Evolutionary conservation across 2,329 filamentous ascomycete genomes (phyloP).

Genomic region (Emergomyces pasteurianus): DNA sequence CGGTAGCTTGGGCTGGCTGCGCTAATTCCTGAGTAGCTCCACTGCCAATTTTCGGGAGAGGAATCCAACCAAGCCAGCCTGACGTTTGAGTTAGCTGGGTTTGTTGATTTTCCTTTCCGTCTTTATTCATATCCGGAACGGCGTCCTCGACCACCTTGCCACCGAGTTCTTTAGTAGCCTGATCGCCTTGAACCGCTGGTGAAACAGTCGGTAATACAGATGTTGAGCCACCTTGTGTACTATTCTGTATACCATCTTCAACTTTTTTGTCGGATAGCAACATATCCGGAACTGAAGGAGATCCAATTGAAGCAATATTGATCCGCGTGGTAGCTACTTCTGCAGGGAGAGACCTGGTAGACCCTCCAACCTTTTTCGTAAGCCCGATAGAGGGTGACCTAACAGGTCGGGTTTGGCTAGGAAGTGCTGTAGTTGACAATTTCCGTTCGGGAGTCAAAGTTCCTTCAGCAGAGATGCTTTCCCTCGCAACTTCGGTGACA

Average conservation of each 20-base stretch:
- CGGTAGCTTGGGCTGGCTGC: not conserved
- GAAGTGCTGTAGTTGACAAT: slow-evolving; percentile 16
- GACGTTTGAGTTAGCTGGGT: slow-evolving; percentile 4
- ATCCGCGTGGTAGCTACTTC: slow-evolving; percentile 34
- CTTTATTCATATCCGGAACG: not conserved
- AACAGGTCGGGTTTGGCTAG: slow-evolving; percentile 24
- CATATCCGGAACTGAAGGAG: slow-evolving; percentile 20
- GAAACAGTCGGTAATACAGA: not conserved
- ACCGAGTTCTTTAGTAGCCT: not conserved
- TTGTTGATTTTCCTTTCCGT: slow-evolving; percentile 14
- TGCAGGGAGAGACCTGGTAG: slow-evolving; percentile 34
- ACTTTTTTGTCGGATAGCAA: slow-evolving; percentile 7
- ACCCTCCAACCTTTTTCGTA: slow-evolving; percentile 28
- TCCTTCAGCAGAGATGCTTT: slow-evolving; percentile 36
- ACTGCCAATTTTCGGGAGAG: slow-evolving; percentile 5
- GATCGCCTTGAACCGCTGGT: not conserved
- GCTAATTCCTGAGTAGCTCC: slow-evolving; percentile 8
- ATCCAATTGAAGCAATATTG: slow-evolving; percentile 33
- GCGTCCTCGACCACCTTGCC: not conserved
- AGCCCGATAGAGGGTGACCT: slow-evolving; percentile 20
- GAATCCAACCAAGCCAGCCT: slow-evolving; percentile 13
- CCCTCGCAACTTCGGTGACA: slow-evolving; percentile 38
- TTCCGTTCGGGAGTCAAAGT: slow-evolving; percentile 25
- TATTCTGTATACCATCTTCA: slow-evolving; percentile 12
- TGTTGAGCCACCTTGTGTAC: not conserved